These are phyloP conservation scores for Neocucurbitaria cava DNA, from an alignment of 2,329 filamentous ascomycete species.

Conservation along the genomic window DNA sequence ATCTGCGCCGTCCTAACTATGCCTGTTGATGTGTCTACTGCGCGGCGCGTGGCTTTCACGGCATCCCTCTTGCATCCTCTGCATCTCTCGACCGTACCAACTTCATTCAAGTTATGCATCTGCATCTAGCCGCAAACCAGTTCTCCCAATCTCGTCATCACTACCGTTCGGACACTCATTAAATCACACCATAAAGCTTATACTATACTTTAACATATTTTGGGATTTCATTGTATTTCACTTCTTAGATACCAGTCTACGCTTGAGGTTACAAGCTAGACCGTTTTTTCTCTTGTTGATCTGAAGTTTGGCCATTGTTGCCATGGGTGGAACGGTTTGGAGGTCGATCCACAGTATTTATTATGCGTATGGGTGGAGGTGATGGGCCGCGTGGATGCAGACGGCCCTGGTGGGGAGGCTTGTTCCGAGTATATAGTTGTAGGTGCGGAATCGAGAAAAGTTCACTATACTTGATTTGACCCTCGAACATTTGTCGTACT, in stretches of 20 bases:
- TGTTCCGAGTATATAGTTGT: slow-evolving; percentile 40
- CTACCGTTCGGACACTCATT: slow-evolving; percentile 47
- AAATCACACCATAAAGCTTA: slow-evolving; percentile 35
- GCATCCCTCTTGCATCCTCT: slow-evolving; percentile 14
- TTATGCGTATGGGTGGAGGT: slow-evolving; percentile 27
- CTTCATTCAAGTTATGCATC: slow-evolving; percentile 24
- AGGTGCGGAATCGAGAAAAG: slow-evolving; percentile 37
- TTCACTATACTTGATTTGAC: slow-evolving; percentile 11
- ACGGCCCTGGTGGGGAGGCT: slow-evolving; percentile 38
- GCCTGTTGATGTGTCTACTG: slow-evolving; percentile 29
- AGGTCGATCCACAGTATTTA: slow-evolving; percentile 28
- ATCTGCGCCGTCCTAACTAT: slow-evolving; percentile 1
- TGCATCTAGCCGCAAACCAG: slow-evolving; percentile 20
- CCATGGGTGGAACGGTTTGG: slow-evolving; percentile 23
- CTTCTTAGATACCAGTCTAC: slow-evolving; percentile 53
- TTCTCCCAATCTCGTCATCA: slow-evolving; percentile 23
- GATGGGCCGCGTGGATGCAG: slow-evolving; percentile 8
- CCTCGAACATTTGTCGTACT: not conserved
- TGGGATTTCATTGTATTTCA: slow-evolving; percentile 38
- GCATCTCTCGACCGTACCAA: slow-evolving; percentile 13
- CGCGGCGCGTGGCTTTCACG: slow-evolving; percentile 2
- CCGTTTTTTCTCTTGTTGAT: slow-evolving; percentile 37
- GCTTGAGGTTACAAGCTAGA: slow-evolving; percentile 38
- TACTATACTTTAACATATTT: slow-evolving; percentile 40
- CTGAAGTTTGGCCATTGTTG: slow-evolving; percentile 26